Percentiles rank a stretch among this genome's conserved stretches.
Evolutionary conservation across 331 rosid species (phyloP).

Genomic region (Acacia concinna): DNA sequence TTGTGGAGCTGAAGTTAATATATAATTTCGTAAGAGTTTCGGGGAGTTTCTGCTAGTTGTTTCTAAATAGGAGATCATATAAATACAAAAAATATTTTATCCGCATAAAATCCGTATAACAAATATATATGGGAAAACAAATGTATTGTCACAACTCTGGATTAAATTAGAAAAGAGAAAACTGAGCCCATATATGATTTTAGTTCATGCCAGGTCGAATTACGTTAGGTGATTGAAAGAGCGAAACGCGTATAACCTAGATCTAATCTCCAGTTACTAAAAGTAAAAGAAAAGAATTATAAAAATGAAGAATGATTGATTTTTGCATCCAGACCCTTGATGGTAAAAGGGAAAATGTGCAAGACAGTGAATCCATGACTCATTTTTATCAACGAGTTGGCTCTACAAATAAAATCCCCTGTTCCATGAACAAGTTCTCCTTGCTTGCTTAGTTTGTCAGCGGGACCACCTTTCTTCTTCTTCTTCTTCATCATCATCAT

Average conservation of each 20-base stretch:
- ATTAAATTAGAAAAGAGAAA: too few species aligned
- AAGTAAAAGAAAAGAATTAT: neutral
- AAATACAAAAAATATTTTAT: too few species aligned
- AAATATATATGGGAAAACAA: too few species aligned
- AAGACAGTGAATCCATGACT: constrained; percentile 23
- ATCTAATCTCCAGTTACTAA: neutral
- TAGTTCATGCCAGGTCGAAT: neutral
- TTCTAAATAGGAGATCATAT: too few species aligned
- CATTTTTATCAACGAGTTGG: constrained; percentile 24
- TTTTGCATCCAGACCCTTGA: constrained; percentile 21
- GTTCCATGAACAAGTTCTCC: neutral
- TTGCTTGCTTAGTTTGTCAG: neutral
- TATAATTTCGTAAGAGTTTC: too few species aligned
- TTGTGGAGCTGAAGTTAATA: too few species aligned
- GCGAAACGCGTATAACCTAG: constrained; percentile 3
- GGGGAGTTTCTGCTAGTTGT: too few species aligned
- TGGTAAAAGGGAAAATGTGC: neutral
- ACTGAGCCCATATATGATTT: neutral
- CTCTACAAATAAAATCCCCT: constrained; percentile 25
- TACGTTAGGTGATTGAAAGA: neutral
- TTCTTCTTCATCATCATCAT: neutral
- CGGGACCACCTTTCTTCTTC: neutral
- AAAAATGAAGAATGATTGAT: neutral
- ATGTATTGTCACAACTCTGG: neutral
- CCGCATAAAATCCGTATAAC: too few species aligned